Percentiles rank a stretch among this genome's conserved stretches.
These are phyloP conservation scores for Trypethelium eluteriae DNA, from an alignment of 495 filamentous ascomycete species.

Conservation along the genomic window DNA sequence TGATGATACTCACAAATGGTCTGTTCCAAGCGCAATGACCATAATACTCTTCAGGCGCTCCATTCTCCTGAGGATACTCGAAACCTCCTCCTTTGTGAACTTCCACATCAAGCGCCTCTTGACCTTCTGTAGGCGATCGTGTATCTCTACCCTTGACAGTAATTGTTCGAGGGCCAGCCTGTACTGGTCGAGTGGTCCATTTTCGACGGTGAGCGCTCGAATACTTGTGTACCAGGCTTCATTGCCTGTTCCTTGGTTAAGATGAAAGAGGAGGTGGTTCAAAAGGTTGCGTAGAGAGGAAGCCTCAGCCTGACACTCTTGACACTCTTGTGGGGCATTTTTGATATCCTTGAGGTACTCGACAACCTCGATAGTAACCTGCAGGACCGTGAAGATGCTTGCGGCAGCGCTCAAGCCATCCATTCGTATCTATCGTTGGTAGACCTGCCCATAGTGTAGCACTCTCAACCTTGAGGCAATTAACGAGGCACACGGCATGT, in stretches of 20 bases:
- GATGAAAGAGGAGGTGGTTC: conserved; percentile 19
- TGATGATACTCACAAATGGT: conserved; percentile 28
- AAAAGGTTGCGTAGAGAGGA: conserved; percentile 27
- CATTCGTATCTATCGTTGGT: conserved; percentile 9
- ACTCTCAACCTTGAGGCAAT: no score
- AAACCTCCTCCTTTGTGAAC: conserved; percentile 28
- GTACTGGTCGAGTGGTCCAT: conserved; percentile 30
- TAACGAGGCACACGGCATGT: no score
- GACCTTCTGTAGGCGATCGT: conserved; percentile 17
- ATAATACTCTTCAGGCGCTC: conserved; percentile 31
- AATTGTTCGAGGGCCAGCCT: conserved; percentile 25
- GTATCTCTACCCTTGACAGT: conserved; percentile 17
- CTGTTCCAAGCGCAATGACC: conserved; percentile 28
- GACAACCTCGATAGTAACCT: conserved; percentile 25
- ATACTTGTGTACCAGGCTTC: conserved; percentile 23
- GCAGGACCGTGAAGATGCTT: conserved; percentile 30
- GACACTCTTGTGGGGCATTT: conserved; percentile 30
- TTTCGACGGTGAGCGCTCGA: conserved; percentile 21
- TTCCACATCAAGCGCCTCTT: conserved; percentile 27
- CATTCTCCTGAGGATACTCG: conserved; percentile 23
- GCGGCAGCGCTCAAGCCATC: conserved; percentile 28
- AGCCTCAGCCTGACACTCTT: conserved; percentile 21
- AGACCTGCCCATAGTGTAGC: no score
- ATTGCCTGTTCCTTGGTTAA: conserved; percentile 22
- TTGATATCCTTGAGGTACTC: conserved; percentile 32